A percentile compares a stretch with the other conserved stretches of the same genome.
phyloP scores from a whole-genome alignment of 164 flowering plant genomes.

The Pachysandra terminalis region DNA sequence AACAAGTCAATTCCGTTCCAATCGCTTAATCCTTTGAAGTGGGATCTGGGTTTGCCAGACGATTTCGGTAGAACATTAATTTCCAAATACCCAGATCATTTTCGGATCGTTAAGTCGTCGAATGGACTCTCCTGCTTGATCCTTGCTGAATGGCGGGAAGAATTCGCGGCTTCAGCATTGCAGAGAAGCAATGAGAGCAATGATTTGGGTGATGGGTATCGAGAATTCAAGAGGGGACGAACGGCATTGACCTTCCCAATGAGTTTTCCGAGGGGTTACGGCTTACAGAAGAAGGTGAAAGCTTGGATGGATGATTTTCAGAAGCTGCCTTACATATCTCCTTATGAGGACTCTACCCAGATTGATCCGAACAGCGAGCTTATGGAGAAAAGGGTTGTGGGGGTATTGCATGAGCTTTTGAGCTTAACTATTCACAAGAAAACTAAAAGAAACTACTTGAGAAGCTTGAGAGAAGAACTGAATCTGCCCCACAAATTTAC shows the following conservation, averaged over 20 bases:
- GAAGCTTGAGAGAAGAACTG: slow-evolving; percentile 79
- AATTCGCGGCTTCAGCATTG: slow-evolving; percentile 69
- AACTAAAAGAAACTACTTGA: slow-evolving; percentile 88
- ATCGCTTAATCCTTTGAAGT: slow-evolving; percentile 55
- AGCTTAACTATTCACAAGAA: slow-evolving; percentile 89
- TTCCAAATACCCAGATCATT: slow-evolving; percentile 55
- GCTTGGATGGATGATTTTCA: slow-evolving; percentile 98
- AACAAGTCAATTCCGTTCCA: slow-evolving; percentile 43
- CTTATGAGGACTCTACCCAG: slow-evolving; percentile 70
- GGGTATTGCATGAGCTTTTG: slow-evolving; percentile 83
- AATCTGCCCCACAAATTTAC: slow-evolving; percentile 87
- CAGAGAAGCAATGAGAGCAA: slow-evolving; percentile 52
- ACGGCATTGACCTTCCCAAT: slow-evolving; percentile 61
- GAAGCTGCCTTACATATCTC: slow-evolving; percentile 86
- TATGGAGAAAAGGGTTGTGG: slow-evolving; percentile 96
- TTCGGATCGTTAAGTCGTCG: slow-evolving; percentile 44
- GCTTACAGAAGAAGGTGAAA: slow-evolving; percentile 76
- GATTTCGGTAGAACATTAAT: slow-evolving; percentile 46
- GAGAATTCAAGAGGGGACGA: slow-evolving; percentile 58
- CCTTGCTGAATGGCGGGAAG: slow-evolving; percentile 60
- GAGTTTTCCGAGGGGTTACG: slow-evolving; percentile 90
- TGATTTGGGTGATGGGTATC: slow-evolving; percentile 36
- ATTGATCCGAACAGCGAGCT: slow-evolving; percentile 84
- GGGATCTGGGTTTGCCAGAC: slow-evolving; percentile 89
- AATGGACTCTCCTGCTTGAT: slow-evolving; percentile 56